phyloP scores from a whole-genome alignment of 2,329 filamentous ascomycete species.

The Tolypocladium ovalisporum region DNA sequence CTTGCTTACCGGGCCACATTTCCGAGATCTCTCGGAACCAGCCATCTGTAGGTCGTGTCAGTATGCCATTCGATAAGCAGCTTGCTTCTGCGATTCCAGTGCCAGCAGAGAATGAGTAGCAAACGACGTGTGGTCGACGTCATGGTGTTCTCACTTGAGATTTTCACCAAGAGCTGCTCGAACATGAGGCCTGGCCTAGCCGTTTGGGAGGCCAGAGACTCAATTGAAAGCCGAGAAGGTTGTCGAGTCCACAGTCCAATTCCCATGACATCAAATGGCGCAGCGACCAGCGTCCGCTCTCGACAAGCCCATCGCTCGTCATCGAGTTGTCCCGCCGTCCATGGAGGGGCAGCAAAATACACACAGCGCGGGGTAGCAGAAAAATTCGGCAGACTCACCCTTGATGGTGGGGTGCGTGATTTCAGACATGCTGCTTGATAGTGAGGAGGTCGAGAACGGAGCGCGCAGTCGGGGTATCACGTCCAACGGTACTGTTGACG shows the following conservation, averaged over 20 bases:
- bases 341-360: constrained; percentile 9
- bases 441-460: not conserved
- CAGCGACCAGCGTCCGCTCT: not conserved
- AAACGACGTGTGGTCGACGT: not conserved
- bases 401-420: constrained; percentile 48
- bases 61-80: not conserved
- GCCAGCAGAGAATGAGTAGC: not conserved
- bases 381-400: constrained; percentile 29
- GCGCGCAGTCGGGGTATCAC: not conserved
- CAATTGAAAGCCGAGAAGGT: not conserved
- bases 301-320: not conserved
- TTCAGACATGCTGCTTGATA: constrained; percentile 31
- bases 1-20: constrained; percentile 73
- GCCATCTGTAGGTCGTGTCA: constrained; percentile 56
- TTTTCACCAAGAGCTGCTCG: not conserved
- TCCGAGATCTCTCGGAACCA: constrained; percentile 99
- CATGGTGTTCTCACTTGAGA: not conserved
- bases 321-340: not conserved
- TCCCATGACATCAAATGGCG: not conserved
- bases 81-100: not conserved
- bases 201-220: not conserved
- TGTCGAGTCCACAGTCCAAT: not conserved
- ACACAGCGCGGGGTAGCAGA: not conserved
- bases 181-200: not conserved
- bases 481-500: not conserved